Evolutionary conservation across 2,329 filamentous ascomycete species (phyloP).

Genomic region (Teratosphaeriaceae sp.): DNA sequence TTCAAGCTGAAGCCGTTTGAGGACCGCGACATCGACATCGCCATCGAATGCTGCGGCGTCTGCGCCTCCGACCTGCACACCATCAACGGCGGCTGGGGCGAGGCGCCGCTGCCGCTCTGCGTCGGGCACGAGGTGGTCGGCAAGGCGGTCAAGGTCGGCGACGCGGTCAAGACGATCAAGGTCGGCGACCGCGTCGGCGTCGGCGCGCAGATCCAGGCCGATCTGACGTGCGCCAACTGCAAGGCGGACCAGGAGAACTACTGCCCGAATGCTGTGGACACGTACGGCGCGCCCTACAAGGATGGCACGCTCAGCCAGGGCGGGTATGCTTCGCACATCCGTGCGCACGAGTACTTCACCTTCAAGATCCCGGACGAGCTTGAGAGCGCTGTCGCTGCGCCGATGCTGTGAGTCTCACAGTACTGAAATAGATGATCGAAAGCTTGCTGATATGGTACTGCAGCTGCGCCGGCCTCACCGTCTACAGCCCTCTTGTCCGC

Average conservation of each 20-base stretch:
- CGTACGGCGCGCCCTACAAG: slow-evolving; percentile 44
- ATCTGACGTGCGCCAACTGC: slow-evolving; percentile 45
- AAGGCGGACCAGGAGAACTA: slow-evolving; percentile 49
- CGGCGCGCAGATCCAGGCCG: slow-evolving; percentile 44
- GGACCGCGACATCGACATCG: slow-evolving; percentile 80
- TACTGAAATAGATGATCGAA: background rate
- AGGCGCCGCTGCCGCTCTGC: slow-evolving; percentile 54
- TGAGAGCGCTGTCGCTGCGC: slow-evolving; percentile 52
- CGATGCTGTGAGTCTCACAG: slow-evolving; percentile 14
- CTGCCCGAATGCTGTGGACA: slow-evolving; percentile 45
- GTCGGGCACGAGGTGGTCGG: slow-evolving; percentile 59
- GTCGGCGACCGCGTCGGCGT: slow-evolving; percentile 40
- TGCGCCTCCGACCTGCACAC: slow-evolving; percentile 45
- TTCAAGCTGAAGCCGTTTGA: slow-evolving; percentile 81
- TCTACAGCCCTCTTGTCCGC: slow-evolving; percentile 69
- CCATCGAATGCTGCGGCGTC: slow-evolving; percentile 71
- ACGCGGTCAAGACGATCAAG: slow-evolving; percentile 45
- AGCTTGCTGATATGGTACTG: background rate
- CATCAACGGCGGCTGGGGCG: slow-evolving; percentile 55
- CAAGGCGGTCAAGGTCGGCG: slow-evolving; percentile 43
- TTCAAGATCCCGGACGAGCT: slow-evolving; percentile 73
- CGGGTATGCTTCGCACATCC: slow-evolving; percentile 61
- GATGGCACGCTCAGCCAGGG: slow-evolving; percentile 60
- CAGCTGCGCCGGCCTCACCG: slow-evolving; percentile 70
- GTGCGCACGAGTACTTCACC: slow-evolving; percentile 69